A percentile compares a stretch with the other conserved stretches of the same genome.
phyloP scores from a whole-genome alignment of 2,329 filamentous ascomycete species.

The Scedosporium boydii region DNA sequence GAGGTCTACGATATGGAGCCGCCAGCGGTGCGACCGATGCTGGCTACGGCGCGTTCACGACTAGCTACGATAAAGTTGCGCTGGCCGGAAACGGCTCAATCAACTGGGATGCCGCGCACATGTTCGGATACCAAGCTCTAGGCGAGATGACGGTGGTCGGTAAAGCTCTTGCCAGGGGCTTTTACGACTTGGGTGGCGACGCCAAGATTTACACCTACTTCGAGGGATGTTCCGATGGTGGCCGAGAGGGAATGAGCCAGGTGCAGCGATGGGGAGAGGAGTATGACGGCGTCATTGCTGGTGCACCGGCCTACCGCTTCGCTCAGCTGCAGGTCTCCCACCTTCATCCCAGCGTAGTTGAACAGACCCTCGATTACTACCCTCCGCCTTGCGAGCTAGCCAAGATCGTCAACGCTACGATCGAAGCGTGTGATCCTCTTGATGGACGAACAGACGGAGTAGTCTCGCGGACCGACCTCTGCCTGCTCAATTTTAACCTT shows the following conservation, averaged over 20 bases:
- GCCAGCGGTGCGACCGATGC: constrained; percentile 29
- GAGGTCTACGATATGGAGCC: constrained; percentile 23
- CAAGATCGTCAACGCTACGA: constrained; percentile 44
- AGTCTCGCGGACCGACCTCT: constrained; percentile 28
- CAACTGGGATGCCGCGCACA: constrained; percentile 39
- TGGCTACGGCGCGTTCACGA: constrained; percentile 32
- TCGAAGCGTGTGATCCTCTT: constrained; percentile 42
- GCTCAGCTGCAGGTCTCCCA: constrained; percentile 33
- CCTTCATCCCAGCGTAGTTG: constrained; percentile 23
- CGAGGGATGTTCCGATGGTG: constrained; percentile 36
- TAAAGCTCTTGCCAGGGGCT: constrained; percentile 29
- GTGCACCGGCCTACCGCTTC: constrained; percentile 35
- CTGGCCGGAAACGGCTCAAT: constrained; percentile 38
- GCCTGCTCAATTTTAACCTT: constrained; percentile 23
- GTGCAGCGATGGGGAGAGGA: constrained; percentile 27
- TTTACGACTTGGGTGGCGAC: constrained; percentile 21
- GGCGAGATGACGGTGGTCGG: constrained; percentile 36
- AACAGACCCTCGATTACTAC: constrained; percentile 29
- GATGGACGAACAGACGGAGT: constrained; percentile 47
- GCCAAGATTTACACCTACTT: constrained; percentile 40
- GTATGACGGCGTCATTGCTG: constrained; percentile 34
- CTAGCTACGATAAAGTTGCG: constrained; percentile 26
- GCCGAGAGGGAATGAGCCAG: constrained; percentile 38
- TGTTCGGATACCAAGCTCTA: constrained; percentile 40
- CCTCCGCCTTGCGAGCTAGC: constrained; percentile 34